These are phyloP conservation scores for Coemansia furcata DNA, from an alignment of 192 early-diverging fungal species.

Conservation along the genomic window DNA sequence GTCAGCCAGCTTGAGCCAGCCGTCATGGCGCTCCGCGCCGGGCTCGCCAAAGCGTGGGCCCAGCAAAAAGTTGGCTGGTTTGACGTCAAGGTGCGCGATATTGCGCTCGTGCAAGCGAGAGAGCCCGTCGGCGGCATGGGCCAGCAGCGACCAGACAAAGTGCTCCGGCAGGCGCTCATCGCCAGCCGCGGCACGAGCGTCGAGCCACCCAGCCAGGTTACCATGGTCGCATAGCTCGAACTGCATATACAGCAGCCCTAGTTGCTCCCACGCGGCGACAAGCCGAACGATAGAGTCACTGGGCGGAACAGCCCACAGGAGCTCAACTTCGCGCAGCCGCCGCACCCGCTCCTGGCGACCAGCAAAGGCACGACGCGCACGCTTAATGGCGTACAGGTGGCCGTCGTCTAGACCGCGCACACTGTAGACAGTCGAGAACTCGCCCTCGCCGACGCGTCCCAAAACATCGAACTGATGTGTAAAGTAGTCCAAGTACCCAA, in stretches of 20 bases:
- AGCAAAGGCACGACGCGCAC: slow-evolving; percentile 63
- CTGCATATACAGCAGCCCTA: slow-evolving; percentile 82
- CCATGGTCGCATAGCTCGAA: slow-evolving; percentile 84
- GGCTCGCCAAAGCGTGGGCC: slow-evolving; percentile 23
- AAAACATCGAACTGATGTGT: slow-evolving; percentile 68
- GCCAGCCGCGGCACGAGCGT: slow-evolving; percentile 11
- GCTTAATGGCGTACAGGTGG: slow-evolving; percentile 79
- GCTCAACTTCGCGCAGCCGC: slow-evolving; percentile 78
- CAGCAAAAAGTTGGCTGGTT: slow-evolving; percentile 86
- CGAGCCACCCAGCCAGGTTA: slow-evolving; percentile 55
- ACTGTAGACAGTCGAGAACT: slow-evolving; percentile 79
- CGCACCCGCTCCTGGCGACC: slow-evolving; percentile 68
- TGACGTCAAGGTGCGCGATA: slow-evolving; percentile 87
- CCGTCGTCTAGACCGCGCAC: slow-evolving; percentile 65
- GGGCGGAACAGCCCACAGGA: slow-evolving; percentile 66
- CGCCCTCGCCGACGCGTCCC: slow-evolving; percentile 68
- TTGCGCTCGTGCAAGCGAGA: slow-evolving; percentile 66
- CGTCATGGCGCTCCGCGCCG: slow-evolving; percentile 45
- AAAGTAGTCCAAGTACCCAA: slow-evolving; percentile 62
- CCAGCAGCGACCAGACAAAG: slow-evolving; percentile 69
- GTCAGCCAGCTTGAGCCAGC: slow-evolving; percentile 82
- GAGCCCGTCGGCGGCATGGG: slow-evolving; percentile 57
- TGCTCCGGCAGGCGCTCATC: slow-evolving; percentile 51
- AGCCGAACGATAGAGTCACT: slow-evolving; percentile 67
- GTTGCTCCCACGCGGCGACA: slow-evolving; percentile 87